Percentiles rank a stretch among this genome's conserved stretches.
These are phyloP conservation scores for Xylariomycetidae sp. DNA, from an alignment of 2,329 filamentous ascomycete species.

Conservation along the genomic window DNA sequence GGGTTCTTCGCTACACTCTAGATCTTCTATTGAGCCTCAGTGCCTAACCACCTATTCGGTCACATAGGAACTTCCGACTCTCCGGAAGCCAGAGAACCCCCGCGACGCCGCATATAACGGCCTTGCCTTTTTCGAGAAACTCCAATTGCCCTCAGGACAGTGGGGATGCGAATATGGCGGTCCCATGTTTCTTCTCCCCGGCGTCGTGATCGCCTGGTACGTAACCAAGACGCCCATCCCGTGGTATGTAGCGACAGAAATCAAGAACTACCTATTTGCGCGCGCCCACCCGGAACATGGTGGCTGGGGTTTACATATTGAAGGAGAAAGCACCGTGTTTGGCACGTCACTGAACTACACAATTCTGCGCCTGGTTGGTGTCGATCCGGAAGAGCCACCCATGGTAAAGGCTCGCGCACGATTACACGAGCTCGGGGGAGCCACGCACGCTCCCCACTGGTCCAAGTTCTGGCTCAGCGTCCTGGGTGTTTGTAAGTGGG, in stretches of 20 bases:
- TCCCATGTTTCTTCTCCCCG: conserved; percentile 90
- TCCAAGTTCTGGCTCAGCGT: conserved; percentile 93
- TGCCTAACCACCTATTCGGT: not conserved
- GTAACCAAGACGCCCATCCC: conserved; percentile 85
- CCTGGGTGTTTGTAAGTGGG: conserved; percentile 80
- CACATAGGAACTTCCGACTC: conserved; percentile 65
- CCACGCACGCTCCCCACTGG: conserved; percentile 84
- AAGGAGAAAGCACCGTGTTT: conserved; percentile 87
- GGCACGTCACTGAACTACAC: conserved; percentile 89
- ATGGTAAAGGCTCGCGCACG: conserved; percentile 81
- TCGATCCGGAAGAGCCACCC: conserved; percentile 74
- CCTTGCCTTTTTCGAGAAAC: conserved; percentile 79
- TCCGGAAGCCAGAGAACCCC: conserved; percentile 66
- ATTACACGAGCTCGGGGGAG: conserved; percentile 81
- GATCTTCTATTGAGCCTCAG: not conserved
- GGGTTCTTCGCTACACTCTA: too few relatives aligned
- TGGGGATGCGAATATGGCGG: conserved; percentile 98
- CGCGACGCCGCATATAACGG: conserved; percentile 78
- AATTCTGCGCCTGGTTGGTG: conserved; percentile 73
- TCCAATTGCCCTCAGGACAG: conserved; percentile 84
- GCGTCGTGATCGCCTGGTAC: conserved; percentile 81
- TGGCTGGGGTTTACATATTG: conserved; percentile 96
- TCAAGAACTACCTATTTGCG: conserved; percentile 87
- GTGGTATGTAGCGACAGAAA: conserved; percentile 74
- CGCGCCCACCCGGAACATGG: conserved; percentile 82